phyloP scores from a whole-genome alignment of 345 rosid genomes.

The Acer yangbiense region DNA sequence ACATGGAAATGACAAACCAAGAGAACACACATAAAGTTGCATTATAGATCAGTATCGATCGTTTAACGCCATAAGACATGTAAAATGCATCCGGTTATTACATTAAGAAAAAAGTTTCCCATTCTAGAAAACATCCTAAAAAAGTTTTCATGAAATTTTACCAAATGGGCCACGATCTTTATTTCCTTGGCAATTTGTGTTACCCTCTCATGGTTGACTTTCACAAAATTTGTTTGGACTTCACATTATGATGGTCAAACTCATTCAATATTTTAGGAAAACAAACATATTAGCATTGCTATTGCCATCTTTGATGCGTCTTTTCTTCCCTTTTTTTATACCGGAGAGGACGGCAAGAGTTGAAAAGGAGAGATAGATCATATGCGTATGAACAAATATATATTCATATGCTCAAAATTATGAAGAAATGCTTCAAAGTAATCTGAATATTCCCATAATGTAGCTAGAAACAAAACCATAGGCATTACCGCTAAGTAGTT shows the following conservation, averaged over 20 bases:
- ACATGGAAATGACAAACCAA: not conserved
- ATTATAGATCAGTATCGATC: not conserved
- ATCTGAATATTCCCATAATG: not conserved
- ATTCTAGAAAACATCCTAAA: no score
- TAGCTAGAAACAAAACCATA: not conserved
- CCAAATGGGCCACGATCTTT: not conserved
- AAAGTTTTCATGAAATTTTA: not conserved
- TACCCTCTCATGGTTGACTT: not conserved
- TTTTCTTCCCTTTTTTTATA: no score
- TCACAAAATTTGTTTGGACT: not conserved
- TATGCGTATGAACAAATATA: not conserved
- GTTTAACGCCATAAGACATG: not conserved
- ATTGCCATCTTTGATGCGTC: no score
- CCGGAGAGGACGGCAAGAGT: no score
- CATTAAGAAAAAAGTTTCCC: not conserved
- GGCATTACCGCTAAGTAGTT: conserved; percentile 1
- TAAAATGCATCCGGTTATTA: not conserved
- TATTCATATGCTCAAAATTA: not conserved
- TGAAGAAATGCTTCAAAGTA: conserved; percentile 11
- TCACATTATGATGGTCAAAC: not conserved
- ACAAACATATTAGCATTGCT: no score
- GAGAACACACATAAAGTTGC: not conserved
- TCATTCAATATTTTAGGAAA: not conserved
- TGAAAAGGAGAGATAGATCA: no score
- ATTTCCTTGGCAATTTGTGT: not conserved